Base-by-base conservation (phyloP, 352 stramenopile genomes). In the Globisporangium camurandrum region DNA sequence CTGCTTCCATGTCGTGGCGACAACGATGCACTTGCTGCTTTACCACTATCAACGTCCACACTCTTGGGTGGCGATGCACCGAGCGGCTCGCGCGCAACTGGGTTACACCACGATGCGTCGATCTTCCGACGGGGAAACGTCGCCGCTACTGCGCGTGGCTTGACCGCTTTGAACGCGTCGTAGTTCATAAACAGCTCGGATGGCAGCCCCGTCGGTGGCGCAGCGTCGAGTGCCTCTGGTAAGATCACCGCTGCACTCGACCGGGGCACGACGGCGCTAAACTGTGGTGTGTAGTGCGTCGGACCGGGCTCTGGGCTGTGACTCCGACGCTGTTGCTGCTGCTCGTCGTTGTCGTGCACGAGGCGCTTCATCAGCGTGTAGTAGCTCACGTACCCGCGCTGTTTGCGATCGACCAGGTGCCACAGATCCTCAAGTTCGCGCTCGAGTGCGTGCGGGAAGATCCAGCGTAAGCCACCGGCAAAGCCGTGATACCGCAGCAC, bases 61-160 rank as follows among this genome's bases (percentile, higher is more conserved):
- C 31, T 24, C 20, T 27, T 28, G n/a, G 33, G 33, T 10, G n/a
- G 16, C 3, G 30, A 3, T 31, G 17, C 28, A 17, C 48, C 38
- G 1, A 49, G 16, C 2, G 53, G 46, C 22, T 66, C 67, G 23
- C 61, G 61, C 17, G 49, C 49, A 2, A 88, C 69, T 10, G 79
- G 79, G 30, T 91, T 87, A 46, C 79, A 91, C 79, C 79, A 88
- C n/a, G 79, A 91, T 0, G 75, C 70, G 34, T 70, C 67, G 24
- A 72, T 69, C 47, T 75, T 79, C 19, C 72, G 62, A 39, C 84
- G 84, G 1, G 66, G 64, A 43, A 91, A 88, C 17, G 71, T 62
- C 8, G 61, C 52, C 1, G 71, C 60, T 28, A 60, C 43, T 27
- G 72, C 54, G 2, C 73, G 60, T 23, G 79, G 76, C 38, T 80